These are phyloP conservation scores for Mycena floridula DNA, from an alignment of 768 basidiomycete genomes.

Conservation along the genomic window DNA sequence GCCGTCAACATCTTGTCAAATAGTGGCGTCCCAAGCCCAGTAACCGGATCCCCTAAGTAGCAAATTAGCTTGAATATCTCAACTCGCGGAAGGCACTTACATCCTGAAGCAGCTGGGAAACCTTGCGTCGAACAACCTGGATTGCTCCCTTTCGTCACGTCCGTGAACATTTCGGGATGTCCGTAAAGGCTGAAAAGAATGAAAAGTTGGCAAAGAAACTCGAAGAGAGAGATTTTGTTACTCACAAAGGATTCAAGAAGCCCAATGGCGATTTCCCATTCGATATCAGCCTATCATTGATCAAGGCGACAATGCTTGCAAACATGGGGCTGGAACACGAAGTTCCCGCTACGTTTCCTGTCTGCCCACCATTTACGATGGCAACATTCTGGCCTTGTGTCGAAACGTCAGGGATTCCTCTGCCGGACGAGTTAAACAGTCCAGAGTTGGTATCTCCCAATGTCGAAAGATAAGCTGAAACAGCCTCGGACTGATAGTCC, in stretches of 20 bases:
- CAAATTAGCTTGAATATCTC: too few species aligned
- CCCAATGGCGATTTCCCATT: slow-evolving; percentile 29
- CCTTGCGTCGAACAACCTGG: too few species aligned
- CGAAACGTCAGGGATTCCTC: slow-evolving; percentile 10
- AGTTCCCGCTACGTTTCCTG: slow-evolving; percentile 29
- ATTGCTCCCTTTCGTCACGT: slow-evolving; percentile 6
- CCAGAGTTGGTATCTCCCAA: slow-evolving; percentile 30
- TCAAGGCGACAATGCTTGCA: slow-evolving; percentile 35
- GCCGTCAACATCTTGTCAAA: too few species aligned
- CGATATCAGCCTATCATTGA: slow-evolving; percentile 35
- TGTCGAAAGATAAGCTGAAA: slow-evolving; percentile 22
- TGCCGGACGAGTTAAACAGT: slow-evolving; percentile 31
- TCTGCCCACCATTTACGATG: slow-evolving; percentile 2
- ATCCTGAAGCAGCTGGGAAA: too few species aligned
- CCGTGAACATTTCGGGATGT: slow-evolving; percentile 5
- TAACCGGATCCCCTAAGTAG: too few species aligned
- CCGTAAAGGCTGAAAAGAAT: slow-evolving; percentile 1
- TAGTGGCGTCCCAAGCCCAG: too few species aligned
- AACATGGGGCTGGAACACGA: slow-evolving; percentile 39
- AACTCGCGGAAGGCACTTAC: too few species aligned
- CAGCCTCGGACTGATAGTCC: slow-evolving; percentile 29
- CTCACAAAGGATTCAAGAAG: slow-evolving; percentile 36
- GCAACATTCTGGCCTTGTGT: slow-evolving; percentile 7
- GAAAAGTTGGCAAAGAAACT: neutral
- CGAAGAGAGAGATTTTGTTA: neutral